Base-by-base conservation (phyloP, 768 basidiomycete species). In the Termitomyces sp. region DNA sequence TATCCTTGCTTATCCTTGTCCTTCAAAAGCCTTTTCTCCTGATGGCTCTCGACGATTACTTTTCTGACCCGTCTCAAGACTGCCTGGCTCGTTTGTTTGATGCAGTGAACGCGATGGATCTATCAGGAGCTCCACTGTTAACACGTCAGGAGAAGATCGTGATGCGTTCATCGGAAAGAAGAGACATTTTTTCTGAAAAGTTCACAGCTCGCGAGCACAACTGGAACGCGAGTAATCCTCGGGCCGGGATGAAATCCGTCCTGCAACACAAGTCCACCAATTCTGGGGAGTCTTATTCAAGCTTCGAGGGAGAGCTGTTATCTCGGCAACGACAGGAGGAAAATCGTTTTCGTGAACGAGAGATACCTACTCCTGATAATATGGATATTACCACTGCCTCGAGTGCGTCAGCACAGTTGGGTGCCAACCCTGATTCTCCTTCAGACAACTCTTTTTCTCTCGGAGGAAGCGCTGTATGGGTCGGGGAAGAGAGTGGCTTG, bases 11-110 rank as follows among this genome's bases (percentile, higher is more conserved):
- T 33, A 62, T 49, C 22, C 40, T 33, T 24, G 10, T 42, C 33
- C 30, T n/a, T 14, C 0, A 35, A 36, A 54, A 97, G 94, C 95
- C 95, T 16, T 84, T 98, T 52, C 84, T 99, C 10, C 77, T 97
- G 2, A 87, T 98, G 66, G 95, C 96, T 5, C 80, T 99, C 47
- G 94, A 98, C 68, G 94, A 98, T 71, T 99, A 98, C 73, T 94
- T 95, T 70, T 76, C 82, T 26, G 81, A 88, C 61, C 94, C 95
- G 0, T 94, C 93, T 0, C 86, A 95, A 68, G 91, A 92, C 63
- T 91, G 93, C 64, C 85, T 99, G 14, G 85, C 90, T 3, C 86
- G 90, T 3, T 80, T 99, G 3, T 98, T 94, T 69, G 92, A 96
- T 63, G 86, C 94, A 5, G 87, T 98, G 61, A 98, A 98, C 69